A percentile compares a stretch with the other conserved stretches of the same genome.
Evolutionary conservation across 352 stramenopile genomes (phyloP).

Genomic region (Halophytophthora batemanensis): DNA sequence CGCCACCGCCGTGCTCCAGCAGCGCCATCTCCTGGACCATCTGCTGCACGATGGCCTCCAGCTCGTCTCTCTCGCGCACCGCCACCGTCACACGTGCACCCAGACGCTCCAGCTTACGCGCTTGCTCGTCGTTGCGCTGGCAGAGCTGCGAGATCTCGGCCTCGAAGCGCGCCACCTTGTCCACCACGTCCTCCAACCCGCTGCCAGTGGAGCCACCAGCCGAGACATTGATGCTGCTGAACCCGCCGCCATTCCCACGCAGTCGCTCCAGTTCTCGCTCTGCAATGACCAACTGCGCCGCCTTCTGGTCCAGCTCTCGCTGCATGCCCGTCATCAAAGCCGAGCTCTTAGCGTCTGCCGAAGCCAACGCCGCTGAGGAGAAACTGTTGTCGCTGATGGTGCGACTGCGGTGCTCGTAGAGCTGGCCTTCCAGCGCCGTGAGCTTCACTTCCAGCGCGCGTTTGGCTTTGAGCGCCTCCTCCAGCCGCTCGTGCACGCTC

Average conservation of each 20-base stretch:
- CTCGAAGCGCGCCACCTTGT: slow-evolving; percentile 55
- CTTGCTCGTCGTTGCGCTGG: slow-evolving; percentile 63
- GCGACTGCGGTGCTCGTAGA: slow-evolving; percentile 74
- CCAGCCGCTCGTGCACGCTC: slow-evolving; percentile 59
- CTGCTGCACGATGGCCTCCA: slow-evolving; percentile 57
- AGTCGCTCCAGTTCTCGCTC: slow-evolving; percentile 53
- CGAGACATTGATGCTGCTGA: too few relatives aligned
- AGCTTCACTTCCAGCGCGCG: slow-evolving; percentile 75
- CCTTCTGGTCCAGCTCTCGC: slow-evolving; percentile 54
- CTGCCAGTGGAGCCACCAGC: not conserved
- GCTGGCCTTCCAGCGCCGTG: slow-evolving; percentile 69
- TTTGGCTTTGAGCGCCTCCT: slow-evolving; percentile 77
- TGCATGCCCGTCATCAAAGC: slow-evolving; percentile 49
- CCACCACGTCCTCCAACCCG: slow-evolving; percentile 30
- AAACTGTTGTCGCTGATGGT: slow-evolving; percentile 56
- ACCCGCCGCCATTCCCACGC: slow-evolving; percentile 8
- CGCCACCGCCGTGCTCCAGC: slow-evolving; percentile 18
- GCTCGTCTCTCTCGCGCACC: slow-evolving; percentile 48
- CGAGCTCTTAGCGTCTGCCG: slow-evolving; percentile 29
- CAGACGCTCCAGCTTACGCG: slow-evolving; percentile 45
- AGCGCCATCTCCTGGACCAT: slow-evolving; percentile 61
- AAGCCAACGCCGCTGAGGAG: slow-evolving; percentile 24
- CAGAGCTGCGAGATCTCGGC: slow-evolving; percentile 38
- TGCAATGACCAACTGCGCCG: slow-evolving; percentile 40
- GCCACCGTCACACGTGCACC: slow-evolving; percentile 38